phyloP scores from a whole-genome alignment of 2,329 filamentous ascomycete species.

The Cladosporium sp. region DNA sequence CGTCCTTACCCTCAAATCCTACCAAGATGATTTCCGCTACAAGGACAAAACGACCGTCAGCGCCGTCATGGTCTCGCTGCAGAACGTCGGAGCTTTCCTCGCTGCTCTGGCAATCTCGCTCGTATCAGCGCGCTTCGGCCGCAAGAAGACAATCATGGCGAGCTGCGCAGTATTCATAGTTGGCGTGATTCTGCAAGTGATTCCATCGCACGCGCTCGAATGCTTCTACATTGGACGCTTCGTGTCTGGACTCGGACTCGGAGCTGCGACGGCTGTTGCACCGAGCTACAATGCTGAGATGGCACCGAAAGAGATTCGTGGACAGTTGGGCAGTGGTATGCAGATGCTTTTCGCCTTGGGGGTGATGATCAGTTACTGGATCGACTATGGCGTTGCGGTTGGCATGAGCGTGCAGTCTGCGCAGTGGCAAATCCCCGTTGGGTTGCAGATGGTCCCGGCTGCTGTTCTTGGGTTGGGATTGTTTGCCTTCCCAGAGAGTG shows the following conservation, averaged over 20 bases:
- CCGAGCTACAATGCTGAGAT: constrained; percentile 58
- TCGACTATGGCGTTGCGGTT: constrained; percentile 44
- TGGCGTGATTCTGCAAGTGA: constrained; percentile 42
- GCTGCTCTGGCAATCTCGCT: constrained; percentile 49
- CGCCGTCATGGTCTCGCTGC: constrained; percentile 44
- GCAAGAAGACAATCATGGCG: constrained; percentile 41
- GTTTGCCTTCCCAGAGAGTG: constrained; percentile 47
- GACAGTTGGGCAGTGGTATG: constrained; percentile 48
- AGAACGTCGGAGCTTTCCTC: constrained; percentile 51
- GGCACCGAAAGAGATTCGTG: constrained; percentile 42
- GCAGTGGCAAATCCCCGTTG: constrained; percentile 58
- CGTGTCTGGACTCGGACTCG: constrained; percentile 40
- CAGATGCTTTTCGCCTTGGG: constrained; percentile 49
- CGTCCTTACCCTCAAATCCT: constrained; percentile 27
- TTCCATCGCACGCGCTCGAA: constrained; percentile 39
- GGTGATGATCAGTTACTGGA: constrained; percentile 51
- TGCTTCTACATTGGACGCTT: constrained; percentile 36
- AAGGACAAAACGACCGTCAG: constrained; percentile 23
- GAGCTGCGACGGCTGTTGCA: constrained; percentile 53
- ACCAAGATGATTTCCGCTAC: constrained; percentile 26
- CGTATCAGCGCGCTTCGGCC: constrained; percentile 44
- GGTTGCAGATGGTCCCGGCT: constrained; percentile 49
- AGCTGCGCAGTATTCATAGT: constrained; percentile 40
- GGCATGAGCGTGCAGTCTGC: constrained; percentile 30
- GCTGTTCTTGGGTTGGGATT: constrained; percentile 47